phyloP scores from a whole-genome alignment of 1,139 yeast species.

The Geotrichum carabidarum region DNA sequence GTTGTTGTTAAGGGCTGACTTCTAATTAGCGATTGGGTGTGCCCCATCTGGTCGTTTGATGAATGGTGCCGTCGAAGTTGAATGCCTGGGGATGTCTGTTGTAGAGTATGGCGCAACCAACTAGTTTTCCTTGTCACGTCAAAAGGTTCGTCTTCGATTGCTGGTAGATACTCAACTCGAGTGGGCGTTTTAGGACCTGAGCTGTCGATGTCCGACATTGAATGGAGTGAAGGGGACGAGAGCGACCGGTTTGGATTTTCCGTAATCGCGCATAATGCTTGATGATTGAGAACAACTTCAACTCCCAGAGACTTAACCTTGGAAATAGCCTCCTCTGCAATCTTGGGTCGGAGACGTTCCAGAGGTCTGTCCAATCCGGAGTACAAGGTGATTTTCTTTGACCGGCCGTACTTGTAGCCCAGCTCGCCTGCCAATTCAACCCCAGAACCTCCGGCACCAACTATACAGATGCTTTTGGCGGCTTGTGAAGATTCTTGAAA shows the following conservation, averaged over 20 bases:
- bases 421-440: constrained; percentile 29
- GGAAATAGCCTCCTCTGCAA: constrained; percentile 16
- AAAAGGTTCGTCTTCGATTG: not conserved
- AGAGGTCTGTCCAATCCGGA: constrained; percentile 15
- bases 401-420: constrained; percentile 24
- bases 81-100: not conserved
- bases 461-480: constrained; percentile 24
- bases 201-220: not conserved
- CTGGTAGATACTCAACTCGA: not conserved
- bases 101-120: not conserved
- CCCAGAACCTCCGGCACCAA: constrained; percentile 31
- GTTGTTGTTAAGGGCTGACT: no score
- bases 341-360: constrained; percentile 11
- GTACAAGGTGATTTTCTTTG: constrained; percentile 20
- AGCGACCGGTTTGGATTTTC: not conserved
- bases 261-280: constrained; percentile 10
- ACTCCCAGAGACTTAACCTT: constrained; percentile 16
- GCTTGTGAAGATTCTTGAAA: constrained; percentile 9
- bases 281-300: constrained; percentile 5
- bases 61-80: not conserved
- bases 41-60: not conserved
- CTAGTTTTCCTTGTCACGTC: not conserved
- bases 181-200: not conserved
- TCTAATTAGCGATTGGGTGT: not conserved
- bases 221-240: not conserved